Conservation (phyloP, 2,329 filamentous ascomycete genomes). For the Arthroderma sp. region DNA sequence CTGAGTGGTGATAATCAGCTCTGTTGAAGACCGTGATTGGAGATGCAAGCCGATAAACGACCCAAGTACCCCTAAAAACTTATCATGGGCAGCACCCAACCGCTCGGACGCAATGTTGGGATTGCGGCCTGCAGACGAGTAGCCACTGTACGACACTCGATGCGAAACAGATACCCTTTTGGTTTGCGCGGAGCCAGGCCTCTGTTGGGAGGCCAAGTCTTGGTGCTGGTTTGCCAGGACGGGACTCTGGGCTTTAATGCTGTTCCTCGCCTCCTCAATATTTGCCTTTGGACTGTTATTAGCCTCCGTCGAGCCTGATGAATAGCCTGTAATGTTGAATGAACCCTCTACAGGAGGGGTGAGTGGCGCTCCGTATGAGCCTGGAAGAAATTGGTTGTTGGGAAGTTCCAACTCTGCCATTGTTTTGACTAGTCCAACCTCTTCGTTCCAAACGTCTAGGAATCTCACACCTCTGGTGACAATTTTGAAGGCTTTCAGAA, state of each 20-base stretch:
- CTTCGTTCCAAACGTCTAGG: conserved; percentile 65
- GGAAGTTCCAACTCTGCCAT: conserved; percentile 26
- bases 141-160: conserved; percentile 61
- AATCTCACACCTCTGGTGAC: conserved; percentile 85
- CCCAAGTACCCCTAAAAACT: conserved; percentile 77
- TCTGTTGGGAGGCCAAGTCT: conserved; percentile 3
- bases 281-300: neutral
- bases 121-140: conserved; percentile 48
- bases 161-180: conserved; percentile 49
- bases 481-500: conserved; percentile 84
- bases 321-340: conserved; percentile 12
- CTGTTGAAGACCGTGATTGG: conserved; percentile 78
- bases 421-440: conserved; percentile 32
- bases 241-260: too few relatives aligned
- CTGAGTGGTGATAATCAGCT: conserved; percentile 68
- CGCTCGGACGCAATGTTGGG: conserved; percentile 72
- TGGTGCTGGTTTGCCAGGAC: too few relatives aligned
- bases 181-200: conserved; percentile 23
- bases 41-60: conserved; percentile 90
- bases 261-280: too few relatives aligned
- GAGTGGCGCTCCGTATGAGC: conserved; percentile 20
- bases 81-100: conserved; percentile 68
- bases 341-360: conserved; percentile 27
- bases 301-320: conserved; percentile 2
- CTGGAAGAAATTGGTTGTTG: conserved; percentile 8